A percentile compares a stretch with the other conserved stretches of the same genome.
These are phyloP conservation scores for Capsicum baccatum DNA, from an alignment of 257 asterid genomes.

Conservation along the genomic window DNA sequence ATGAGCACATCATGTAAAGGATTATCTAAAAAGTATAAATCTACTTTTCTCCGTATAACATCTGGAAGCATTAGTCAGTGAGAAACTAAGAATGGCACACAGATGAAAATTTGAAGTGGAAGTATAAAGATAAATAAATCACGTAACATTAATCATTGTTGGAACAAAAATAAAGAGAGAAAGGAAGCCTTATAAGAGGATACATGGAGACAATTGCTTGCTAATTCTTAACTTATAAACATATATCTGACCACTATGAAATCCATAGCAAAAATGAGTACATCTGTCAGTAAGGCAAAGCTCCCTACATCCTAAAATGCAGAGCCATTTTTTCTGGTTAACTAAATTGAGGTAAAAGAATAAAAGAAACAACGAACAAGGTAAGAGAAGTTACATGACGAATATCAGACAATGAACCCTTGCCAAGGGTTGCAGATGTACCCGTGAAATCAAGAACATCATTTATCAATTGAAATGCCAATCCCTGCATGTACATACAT, in stretches of 20 bases:
- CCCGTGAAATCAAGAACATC: constrained; percentile 97
- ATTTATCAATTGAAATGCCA: constrained; percentile 92
- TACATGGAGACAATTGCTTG: neutral
- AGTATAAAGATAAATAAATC: neutral
- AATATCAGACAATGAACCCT: constrained; percentile 95
- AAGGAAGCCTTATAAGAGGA: neutral
- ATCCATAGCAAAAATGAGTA: constrained; percentile 20
- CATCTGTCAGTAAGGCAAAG: neutral
- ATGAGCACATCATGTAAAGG: constrained; percentile 12
- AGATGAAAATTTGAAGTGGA: neutral
- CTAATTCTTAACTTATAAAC: neutral
- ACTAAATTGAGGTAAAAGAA: constrained; percentile 16
- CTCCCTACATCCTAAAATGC: neutral
- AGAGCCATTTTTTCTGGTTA: neutral
- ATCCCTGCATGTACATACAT: constrained; percentile 60
- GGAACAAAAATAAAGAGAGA: neutral
- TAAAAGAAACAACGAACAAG: neutral
- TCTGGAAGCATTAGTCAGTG: neutral
- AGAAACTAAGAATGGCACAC: neutral
- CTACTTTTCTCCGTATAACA: neutral
- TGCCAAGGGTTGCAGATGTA: constrained; percentile 87
- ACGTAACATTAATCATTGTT: neutral
- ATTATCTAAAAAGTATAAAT: neutral
- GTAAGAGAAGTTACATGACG: constrained; percentile 67
- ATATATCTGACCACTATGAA: neutral